A percentile compares a stretch with the other conserved stretches of the same genome.
phyloP scores from a whole-genome alignment of 257 asterid species.

The Ilex asprella region DNA sequence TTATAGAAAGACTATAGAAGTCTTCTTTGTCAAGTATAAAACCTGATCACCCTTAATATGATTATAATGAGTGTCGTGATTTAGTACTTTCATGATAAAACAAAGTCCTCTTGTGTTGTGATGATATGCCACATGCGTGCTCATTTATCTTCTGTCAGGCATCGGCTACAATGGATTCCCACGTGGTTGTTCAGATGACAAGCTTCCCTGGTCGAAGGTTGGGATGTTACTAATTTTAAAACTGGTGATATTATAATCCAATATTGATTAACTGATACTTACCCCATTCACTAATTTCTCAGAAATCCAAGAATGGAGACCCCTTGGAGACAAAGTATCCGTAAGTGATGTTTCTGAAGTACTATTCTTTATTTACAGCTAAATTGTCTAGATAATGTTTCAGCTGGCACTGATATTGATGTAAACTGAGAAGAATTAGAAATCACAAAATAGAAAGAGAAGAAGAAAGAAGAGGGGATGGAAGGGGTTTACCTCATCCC shows the following conservation, averaged over 20 bases:
- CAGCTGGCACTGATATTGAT: too few relatives aligned
- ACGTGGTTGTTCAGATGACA: conserved; percentile 91
- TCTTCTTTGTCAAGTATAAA: too few relatives aligned
- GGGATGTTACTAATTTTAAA: conserved; percentile 6
- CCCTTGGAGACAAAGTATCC: conserved; percentile 91
- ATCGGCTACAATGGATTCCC: conserved; percentile 98
- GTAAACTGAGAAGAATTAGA: too few relatives aligned
- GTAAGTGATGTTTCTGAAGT: conserved; percentile 37
- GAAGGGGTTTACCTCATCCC: too few relatives aligned
- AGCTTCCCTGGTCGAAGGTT: conserved; percentile 97
- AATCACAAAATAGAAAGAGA: too few relatives aligned
- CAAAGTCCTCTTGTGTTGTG: conserved; percentile 9
- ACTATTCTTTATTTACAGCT: neutral
- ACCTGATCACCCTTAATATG: too few relatives aligned
- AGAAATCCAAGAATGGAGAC: conserved; percentile 81
- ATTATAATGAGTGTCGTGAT: too few relatives aligned
- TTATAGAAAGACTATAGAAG: too few relatives aligned
- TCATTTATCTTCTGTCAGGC: conserved; percentile 30
- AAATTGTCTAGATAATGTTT: neutral
- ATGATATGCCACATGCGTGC: conserved; percentile 14
- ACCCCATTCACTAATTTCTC: conserved; percentile 22
- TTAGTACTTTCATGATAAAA: neutral
- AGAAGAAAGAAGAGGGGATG: too few relatives aligned
- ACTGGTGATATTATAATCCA: neutral
- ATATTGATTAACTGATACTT: conserved; percentile 4